Evolutionary conservation across 2,329 filamentous ascomycete genomes (phyloP).

Genomic region (Aspergillus fumigatiaffinis): DNA sequence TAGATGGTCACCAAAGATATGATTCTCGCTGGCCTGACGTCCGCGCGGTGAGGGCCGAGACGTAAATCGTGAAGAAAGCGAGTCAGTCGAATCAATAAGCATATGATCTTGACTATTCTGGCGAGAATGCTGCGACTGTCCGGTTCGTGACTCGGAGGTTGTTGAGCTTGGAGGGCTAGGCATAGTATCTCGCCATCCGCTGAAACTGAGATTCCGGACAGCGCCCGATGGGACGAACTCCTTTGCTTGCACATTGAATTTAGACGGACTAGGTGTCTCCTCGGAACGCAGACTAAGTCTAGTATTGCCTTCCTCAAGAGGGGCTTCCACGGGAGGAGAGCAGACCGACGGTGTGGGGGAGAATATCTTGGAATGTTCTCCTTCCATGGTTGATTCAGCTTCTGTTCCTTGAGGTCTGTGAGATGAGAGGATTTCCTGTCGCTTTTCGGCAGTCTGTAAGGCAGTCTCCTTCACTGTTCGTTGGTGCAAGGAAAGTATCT

Average conservation of each 20-base stretch:
- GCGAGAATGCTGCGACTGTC: not conserved
- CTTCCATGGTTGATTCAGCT: not conserved
- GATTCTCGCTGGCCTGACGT: not conserved
- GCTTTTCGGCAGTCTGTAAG: not conserved
- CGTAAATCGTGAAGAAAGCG: not conserved
- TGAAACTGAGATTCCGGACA: conserved; percentile 1
- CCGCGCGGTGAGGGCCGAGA: not conserved
- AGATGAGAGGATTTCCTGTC: not conserved
- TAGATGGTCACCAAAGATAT: conserved; percentile 21
- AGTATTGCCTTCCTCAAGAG: not conserved
- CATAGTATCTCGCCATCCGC: conserved; percentile 5
- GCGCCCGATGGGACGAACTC: not conserved
- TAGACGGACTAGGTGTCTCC: not conserved
- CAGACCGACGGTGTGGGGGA: not conserved
- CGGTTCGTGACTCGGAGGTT: not conserved
- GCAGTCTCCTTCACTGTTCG: not conserved
- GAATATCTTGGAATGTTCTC: not conserved
- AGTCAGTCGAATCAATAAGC: not conserved
- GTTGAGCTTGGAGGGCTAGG: conserved; percentile 4
- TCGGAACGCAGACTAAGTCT: not conserved
- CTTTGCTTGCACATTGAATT: not conserved
- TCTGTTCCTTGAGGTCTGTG: not conserved
- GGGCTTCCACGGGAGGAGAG: not conserved
- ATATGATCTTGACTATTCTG: not conserved
- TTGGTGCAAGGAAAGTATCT: conserved; percentile 4